A percentile compares a stretch with the other conserved stretches of the same genome.
These are phyloP conservation scores for Exidia glandulosa DNA, from an alignment of 768 basidiomycete species.

Conservation along the genomic window DNA sequence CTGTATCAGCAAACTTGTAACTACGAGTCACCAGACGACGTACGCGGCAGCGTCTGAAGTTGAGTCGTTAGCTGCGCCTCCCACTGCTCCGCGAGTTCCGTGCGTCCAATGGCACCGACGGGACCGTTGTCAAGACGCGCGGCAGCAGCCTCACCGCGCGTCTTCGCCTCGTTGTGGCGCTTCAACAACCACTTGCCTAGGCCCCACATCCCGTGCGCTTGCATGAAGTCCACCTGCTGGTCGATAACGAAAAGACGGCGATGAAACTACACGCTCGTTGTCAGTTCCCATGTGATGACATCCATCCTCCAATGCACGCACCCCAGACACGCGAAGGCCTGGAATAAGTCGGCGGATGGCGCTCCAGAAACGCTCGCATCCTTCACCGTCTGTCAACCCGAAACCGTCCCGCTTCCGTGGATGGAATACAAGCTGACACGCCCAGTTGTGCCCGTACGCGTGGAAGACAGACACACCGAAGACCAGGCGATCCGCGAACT, in stretches of 20 bases:
- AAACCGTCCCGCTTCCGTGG: constrained; percentile 18
- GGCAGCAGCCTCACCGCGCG: not conserved
- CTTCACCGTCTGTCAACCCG: constrained; percentile 26
- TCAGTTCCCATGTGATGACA: not conserved
- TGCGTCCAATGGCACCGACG: not conserved
- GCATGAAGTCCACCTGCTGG: not conserved
- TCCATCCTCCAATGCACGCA: constrained; percentile 12
- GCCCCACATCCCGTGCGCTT: not conserved
- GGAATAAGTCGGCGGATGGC: constrained; percentile 23
- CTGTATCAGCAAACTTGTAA: not conserved
- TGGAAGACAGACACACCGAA: constrained; percentile 29
- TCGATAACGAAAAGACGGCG: not conserved
- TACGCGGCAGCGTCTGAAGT: not conserved
- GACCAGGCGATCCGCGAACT: constrained; percentile 11
- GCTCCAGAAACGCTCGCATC: constrained; percentile 24
- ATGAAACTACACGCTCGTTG: not conserved
- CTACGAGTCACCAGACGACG: not conserved
- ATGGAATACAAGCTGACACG: constrained; percentile 25
- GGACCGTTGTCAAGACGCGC: not conserved
- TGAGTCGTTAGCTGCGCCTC: not conserved
- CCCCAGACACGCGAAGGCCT: constrained; percentile 20
- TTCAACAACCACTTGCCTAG: not conserved
- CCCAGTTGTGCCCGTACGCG: constrained; percentile 28
- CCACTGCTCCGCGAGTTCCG: not conserved
- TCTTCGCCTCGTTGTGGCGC: not conserved